Base-by-base conservation (phyloP, 169 alveolate species). In the Haemoproteus tartakovskyi region DNA sequence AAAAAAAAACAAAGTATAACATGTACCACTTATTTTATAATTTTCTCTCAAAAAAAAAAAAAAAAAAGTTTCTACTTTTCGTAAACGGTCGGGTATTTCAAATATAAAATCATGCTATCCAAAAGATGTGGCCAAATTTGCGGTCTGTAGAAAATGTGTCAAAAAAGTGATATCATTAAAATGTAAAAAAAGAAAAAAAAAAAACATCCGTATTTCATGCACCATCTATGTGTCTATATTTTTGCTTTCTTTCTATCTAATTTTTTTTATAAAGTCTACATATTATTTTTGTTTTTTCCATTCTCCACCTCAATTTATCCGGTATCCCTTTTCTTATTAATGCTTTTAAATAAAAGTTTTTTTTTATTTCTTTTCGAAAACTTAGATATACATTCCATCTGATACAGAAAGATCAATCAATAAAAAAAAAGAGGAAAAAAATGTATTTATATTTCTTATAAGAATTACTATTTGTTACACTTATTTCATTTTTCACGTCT, bases 301-400 rank as follows among this genome's bases (percentile, higher is more conserved):
- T 16, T 24, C 8, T 11, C n/a, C 16, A 87, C 93, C 93, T 60
- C 48, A 70, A 79, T 26, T 88, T 80, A 43, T 88, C 93, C 29
- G 93, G 93, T 26, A 88, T 82, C 14, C 93, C 93, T 64, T 88
- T 88, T 57, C 93, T 59, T 45, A 88, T 81, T 37, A 88, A 47
- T 24, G 86, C 57, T 59, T 88, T 88, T 50, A 85, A 41, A 30
- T 54, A 78, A 30, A 52, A 38, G 26, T 46, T 64, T 64, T 64
- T 64, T 52, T 64, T 64, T 51, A 64, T 64, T 33, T 64, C 82
- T 46, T 67, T 64, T 54, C 54, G 50, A 45, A 64, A 51, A 12
- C 60, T 40, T 38, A 64, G 54, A 9, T 64, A 64, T 24, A 51
- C n/a, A 22, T 64, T 43, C 82, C 82, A 64, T 27, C 82, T 64